A percentile compares a stretch with the other conserved stretches of the same genome.
Evolutionary conservation across 495 filamentous ascomycete genomes (phyloP).

Genomic region (Barbatosphaeria neglecta): DNA sequence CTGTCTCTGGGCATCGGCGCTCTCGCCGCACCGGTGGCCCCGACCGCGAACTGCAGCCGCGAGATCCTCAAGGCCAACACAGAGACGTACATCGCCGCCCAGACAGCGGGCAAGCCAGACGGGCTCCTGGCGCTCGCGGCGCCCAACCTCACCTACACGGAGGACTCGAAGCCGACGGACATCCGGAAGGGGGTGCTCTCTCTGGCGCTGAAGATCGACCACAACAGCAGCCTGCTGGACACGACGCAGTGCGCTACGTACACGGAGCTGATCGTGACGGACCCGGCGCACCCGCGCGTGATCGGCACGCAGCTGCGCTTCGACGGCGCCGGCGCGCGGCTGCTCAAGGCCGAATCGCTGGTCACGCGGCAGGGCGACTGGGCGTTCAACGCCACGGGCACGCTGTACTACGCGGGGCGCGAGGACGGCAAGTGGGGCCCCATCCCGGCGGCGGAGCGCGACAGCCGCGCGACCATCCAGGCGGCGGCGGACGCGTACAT

Average conservation of each 20-base stretch:
- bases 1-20: neutral
- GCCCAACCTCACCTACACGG: slow-evolving; percentile 11
- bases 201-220: slow-evolving; percentile 31
- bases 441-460: slow-evolving; percentile 30
- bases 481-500: slow-evolving; percentile 38
- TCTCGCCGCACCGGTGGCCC: neutral
- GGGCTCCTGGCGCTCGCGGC: slow-evolving; percentile 15
- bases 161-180: slow-evolving; percentile 22
- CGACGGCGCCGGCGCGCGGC: slow-evolving; percentile 5
- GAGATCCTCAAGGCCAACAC: slow-evolving; percentile 28
- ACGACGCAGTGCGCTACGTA: slow-evolving; percentile 38
- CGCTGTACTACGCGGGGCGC: slow-evolving; percentile 27
- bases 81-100: slow-evolving; percentile 31
- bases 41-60: slow-evolving; percentile 22
- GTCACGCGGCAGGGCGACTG: slow-evolving; percentile 32
- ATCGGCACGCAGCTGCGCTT: slow-evolving; percentile 36
- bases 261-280: slow-evolving; percentile 37
- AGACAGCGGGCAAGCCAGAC: slow-evolving; percentile 23
- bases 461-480: slow-evolving; percentile 31
- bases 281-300: slow-evolving; percentile 32
- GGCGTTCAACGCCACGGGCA: slow-evolving; percentile 41
- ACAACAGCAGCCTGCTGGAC: slow-evolving; percentile 36
- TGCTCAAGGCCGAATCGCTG: slow-evolving; percentile 31
- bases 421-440: slow-evolving; percentile 28
- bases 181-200: slow-evolving; percentile 27